A percentile compares a stretch with the other conserved stretches of the same genome.
Conservation (phyloP, 1,139 yeast species). For the Yamadazyma mexicana region DNA sequence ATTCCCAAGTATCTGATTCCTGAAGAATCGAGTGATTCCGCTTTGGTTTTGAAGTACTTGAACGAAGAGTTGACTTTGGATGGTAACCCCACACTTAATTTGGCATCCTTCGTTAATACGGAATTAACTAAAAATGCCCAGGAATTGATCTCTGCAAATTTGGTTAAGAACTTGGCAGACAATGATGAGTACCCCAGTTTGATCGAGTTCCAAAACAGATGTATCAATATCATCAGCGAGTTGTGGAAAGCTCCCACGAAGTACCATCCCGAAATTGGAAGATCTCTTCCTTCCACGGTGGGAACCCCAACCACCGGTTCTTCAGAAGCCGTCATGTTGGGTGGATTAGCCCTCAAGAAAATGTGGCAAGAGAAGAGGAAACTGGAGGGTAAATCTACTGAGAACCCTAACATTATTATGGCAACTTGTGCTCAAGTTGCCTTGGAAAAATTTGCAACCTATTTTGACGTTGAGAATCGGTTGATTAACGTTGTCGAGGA, state of each 20-base stretch:
- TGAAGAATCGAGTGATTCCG: constrained; percentile 49
- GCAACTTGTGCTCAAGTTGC: constrained; percentile 97
- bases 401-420: constrained; percentile 84
- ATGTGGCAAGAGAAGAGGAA: constrained; percentile 73
- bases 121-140: constrained; percentile 46
- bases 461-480: constrained; percentile 88
- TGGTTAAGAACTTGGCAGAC: constrained; percentile 88
- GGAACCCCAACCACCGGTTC: constrained; percentile 96
- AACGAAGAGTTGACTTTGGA: constrained; percentile 77
- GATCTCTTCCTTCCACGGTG: constrained; percentile 45
- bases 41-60: constrained; percentile 61
- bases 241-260: constrained; percentile 75
- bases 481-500: constrained; percentile 63
- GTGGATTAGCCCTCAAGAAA: constrained; percentile 89
- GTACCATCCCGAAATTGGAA: constrained; percentile 27
- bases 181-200: constrained; percentile 91
- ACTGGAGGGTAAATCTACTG: constrained; percentile 58
- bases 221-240: constrained; percentile 75
- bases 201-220: constrained; percentile 76
- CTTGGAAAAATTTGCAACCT: constrained; percentile 87
- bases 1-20: constrained; percentile 60
- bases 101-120: constrained; percentile 90
- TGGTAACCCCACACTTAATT: constrained; percentile 79
- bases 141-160: constrained; percentile 62
- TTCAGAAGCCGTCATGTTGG: constrained; percentile 90